Evolutionary conservation across 116 monocot genomes (phyloP).

Genomic region (Phalaenopsis hybrid): DNA sequence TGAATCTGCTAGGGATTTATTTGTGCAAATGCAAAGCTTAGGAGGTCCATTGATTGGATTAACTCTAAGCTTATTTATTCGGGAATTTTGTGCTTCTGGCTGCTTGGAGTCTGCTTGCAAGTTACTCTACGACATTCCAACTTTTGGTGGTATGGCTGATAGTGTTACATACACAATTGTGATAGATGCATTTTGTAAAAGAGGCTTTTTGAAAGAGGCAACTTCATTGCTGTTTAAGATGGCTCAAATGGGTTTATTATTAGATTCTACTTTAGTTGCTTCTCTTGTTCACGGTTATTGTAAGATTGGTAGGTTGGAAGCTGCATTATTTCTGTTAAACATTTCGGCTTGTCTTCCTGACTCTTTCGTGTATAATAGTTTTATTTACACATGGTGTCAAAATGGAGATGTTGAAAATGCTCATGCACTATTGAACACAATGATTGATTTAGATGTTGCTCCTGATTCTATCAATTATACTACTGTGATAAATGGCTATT

Average conservation of each 20-base stretch:
- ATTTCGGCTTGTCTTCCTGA: slow-evolving; percentile 15
- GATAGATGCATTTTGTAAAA: slow-evolving; percentile 34
- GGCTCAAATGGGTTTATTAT: slow-evolving; percentile 18
- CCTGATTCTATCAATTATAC: slow-evolving; percentile 43
- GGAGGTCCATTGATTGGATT: not conserved
- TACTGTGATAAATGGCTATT: slow-evolving; percentile 34
- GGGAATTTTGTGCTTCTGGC: slow-evolving; percentile 17
- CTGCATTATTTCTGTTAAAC: slow-evolving; percentile 21
- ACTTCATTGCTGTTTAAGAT: slow-evolving; percentile 34
- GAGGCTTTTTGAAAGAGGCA: slow-evolving; percentile 30
- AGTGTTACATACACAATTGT: slow-evolving; percentile 25
- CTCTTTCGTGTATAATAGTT: slow-evolving; percentile 41
- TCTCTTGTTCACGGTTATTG: slow-evolving; percentile 41
- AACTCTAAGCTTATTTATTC: slow-evolving; percentile 26
- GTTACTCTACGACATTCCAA: slow-evolving; percentile 21
- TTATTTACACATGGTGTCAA: slow-evolving; percentile 28
- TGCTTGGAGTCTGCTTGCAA: slow-evolving; percentile 23
- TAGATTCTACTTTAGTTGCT: slow-evolving; percentile 26
- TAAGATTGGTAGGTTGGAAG: slow-evolving; percentile 31
- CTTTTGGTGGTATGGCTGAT: slow-evolving; percentile 15
- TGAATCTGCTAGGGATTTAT: slow-evolving; percentile 19
- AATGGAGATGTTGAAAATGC: slow-evolving; percentile 32
- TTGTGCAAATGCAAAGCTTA: slow-evolving; percentile 18
- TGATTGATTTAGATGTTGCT: slow-evolving; percentile 30
- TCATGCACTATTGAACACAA: slow-evolving; percentile 21